Percentiles rank a stretch among this genome's conserved stretches.
Evolutionary conservation across 306 rosid species (phyloP).

Genomic region (Bauhinia variegata): DNA sequence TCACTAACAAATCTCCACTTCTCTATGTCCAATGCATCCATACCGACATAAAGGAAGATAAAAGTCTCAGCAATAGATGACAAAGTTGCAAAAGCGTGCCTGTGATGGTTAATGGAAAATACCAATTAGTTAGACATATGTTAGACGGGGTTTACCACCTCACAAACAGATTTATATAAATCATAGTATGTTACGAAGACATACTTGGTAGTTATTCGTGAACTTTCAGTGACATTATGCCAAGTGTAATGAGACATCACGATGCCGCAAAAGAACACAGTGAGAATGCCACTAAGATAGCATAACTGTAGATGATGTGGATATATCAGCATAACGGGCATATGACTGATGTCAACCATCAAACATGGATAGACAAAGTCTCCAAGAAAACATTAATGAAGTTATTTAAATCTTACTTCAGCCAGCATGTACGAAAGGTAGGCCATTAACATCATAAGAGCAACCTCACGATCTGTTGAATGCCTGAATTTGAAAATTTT

Average conservation of each 20-base stretch:
- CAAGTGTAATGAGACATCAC: conserved; percentile 99
- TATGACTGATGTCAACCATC: conserved; percentile 21
- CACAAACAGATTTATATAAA: conserved; percentile 29
- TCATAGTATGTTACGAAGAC: conserved; percentile 32
- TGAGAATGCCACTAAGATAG: conserved; percentile 93
- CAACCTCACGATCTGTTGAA: conserved; percentile 97
- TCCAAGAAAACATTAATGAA: conserved; percentile 7
- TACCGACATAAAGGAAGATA: conserved; percentile 97
- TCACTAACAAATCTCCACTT: conserved; percentile 94
- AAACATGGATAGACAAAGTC: conserved; percentile 15
- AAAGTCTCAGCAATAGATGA: conserved; percentile 89
- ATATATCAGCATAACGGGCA: conserved; percentile 24
- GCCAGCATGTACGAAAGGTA: conserved; percentile 96
- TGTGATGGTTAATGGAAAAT: conserved; percentile 39
- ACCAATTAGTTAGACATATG: conserved; percentile 14
- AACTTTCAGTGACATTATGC: conserved; percentile 96
- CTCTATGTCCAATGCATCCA: conserved; percentile 99
- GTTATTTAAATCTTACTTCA: conserved; percentile 68
- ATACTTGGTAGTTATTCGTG: conserved; percentile 93
- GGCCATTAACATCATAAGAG: conserved; percentile 98
- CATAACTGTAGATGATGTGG: conserved; percentile 65
- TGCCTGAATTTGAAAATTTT: conserved; percentile 62
- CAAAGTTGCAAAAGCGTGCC: conserved; percentile 94
- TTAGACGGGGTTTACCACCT: conserved; percentile 9
- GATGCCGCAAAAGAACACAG: conserved; percentile 98